Base-by-base conservation (phyloP, 345 rosid genomes). In the Hibiscus mutabilis region DNA sequence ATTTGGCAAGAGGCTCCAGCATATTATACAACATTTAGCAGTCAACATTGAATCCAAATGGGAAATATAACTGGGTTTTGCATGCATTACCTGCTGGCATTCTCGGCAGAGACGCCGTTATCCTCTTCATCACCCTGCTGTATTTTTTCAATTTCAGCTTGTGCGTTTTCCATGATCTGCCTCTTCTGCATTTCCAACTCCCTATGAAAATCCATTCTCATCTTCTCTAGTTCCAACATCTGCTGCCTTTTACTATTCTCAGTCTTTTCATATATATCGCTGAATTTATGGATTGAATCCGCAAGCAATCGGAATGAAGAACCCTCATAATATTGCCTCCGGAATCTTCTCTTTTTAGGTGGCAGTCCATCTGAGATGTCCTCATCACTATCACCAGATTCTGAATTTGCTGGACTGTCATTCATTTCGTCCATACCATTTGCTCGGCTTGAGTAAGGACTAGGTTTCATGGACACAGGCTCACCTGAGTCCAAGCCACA, bases 401-500 rank as follows among this genome's bases (percentile, higher is more conserved):
- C 91, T 0, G 97, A 88, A 78, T 89, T 83, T 47, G 83, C 92
- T 6, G 97, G 95, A 81, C 96, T 96, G 73, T 89, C 97, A 81
- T 88, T 86, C 91, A 88, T 89, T 84, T 87, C 91, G 75, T 92
- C 95, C 73, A 86, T 82, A 22, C 97, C 93, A 58, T 91, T 88
- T 3, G 91, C 81, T 14, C 84, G 89, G 74, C 85, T 89, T 66
- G 87, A 68, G 77, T 83, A 86, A 60, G 75, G 83, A 78, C 74
- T 85, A 6, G 96, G 82, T 67, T 84, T 91, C 85, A 79, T 79
- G 71, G 86, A 89, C 69, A 88, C 91, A 72, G 87, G 85, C 83
- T 86, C 98, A n/a, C 96, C 95, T 0, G 95, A 91, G 79, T 92
- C 99, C 59, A 92, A 67, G 21, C 98, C 99, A 82, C 98, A 91